phyloP scores from a whole-genome alignment of 768 basidiomycete species.

The Hypsizygus marmoreus region DNA sequence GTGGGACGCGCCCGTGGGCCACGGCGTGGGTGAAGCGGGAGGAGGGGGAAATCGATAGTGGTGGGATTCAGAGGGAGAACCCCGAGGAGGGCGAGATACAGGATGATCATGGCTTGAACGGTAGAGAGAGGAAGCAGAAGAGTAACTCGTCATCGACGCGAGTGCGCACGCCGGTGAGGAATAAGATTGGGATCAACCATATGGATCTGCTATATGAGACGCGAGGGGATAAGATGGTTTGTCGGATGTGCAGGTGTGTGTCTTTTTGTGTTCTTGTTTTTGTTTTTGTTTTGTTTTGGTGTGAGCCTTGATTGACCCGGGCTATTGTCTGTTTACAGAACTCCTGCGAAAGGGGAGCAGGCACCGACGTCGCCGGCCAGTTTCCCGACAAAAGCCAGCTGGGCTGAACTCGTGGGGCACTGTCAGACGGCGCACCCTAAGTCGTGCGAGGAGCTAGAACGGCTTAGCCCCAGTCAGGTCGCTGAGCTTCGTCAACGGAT shows the following conservation, averaged over 20 bases:
- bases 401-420: slow-evolving; percentile 34
- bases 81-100: background rate
- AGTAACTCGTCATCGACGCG: background rate
- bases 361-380: slow-evolving; percentile 7
- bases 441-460: slow-evolving; percentile 31
- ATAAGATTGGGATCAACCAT: slow-evolving; percentile 32
- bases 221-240: slow-evolving; percentile 21
- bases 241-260: slow-evolving; percentile 33
- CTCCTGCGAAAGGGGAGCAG: slow-evolving; percentile 4
- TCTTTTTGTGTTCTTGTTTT: slow-evolving; percentile 1
- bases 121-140: background rate
- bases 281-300: slow-evolving; percentile 1
- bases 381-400: slow-evolving; percentile 28
- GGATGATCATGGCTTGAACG: background rate
- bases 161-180: slow-evolving; percentile 6
- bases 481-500: slow-evolving; percentile 31
- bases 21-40: slow-evolving; percentile 1
- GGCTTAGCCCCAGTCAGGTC: slow-evolving; percentile 31
- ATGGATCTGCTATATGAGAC: slow-evolving; percentile 32
- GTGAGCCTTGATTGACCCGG: too few species aligned
- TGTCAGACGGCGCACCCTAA: slow-evolving; percentile 31
- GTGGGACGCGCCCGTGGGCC: background rate
- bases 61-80: background rate
- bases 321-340: slow-evolving; percentile 5
- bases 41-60: background rate